These are phyloP conservation scores for Phlebiopsis gigantea DNA, from an alignment of 768 basidiomycete genomes.

Conservation along the genomic window DNA sequence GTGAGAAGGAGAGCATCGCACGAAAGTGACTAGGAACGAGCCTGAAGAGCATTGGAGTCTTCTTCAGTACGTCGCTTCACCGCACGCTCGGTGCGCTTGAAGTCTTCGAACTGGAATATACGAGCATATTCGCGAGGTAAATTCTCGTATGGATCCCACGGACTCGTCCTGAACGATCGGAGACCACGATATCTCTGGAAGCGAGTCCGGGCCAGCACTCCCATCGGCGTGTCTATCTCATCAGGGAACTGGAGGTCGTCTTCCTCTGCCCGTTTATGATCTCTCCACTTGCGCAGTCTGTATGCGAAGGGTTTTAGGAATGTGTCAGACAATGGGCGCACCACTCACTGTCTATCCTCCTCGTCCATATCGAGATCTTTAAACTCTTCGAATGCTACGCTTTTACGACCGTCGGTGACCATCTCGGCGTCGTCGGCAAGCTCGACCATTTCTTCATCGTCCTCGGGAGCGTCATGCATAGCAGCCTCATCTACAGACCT, in stretches of 20 bases:
- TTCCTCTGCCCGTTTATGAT: slow-evolving; percentile 67
- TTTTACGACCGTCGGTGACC: slow-evolving; percentile 48
- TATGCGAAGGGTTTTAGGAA: slow-evolving; percentile 5
- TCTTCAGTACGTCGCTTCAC: slow-evolving; percentile 63
- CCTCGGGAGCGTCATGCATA: slow-evolving; percentile 24
- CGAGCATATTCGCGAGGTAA: slow-evolving; percentile 89
- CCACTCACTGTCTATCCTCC: slow-evolving; percentile 77
- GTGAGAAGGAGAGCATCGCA: neutral
- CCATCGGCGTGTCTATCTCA: slow-evolving; percentile 91
- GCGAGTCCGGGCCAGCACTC: slow-evolving; percentile 69
- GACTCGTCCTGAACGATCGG: slow-evolving; percentile 89
- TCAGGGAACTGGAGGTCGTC: slow-evolving; percentile 91
- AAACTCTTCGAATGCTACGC: slow-evolving; percentile 47
- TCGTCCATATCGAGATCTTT: slow-evolving; percentile 74
- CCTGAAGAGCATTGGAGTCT: slow-evolving; percentile 59
- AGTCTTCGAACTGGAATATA: slow-evolving; percentile 97
- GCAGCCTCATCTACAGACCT: slow-evolving; percentile 31
- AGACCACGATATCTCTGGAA: slow-evolving; percentile 93
- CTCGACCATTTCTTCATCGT: slow-evolving; percentile 30
- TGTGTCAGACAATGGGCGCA: slow-evolving; percentile 4
- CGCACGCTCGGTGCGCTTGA: slow-evolving; percentile 74
- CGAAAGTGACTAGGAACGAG: no score
- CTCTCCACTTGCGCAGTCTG: slow-evolving; percentile 68
- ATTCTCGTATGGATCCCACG: slow-evolving; percentile 98
- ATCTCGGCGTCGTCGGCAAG: slow-evolving; percentile 53